Evolutionary conservation across 2,329 filamentous ascomycete genomes (phyloP).

Genomic region (Endoconidiophora polonica): DNA sequence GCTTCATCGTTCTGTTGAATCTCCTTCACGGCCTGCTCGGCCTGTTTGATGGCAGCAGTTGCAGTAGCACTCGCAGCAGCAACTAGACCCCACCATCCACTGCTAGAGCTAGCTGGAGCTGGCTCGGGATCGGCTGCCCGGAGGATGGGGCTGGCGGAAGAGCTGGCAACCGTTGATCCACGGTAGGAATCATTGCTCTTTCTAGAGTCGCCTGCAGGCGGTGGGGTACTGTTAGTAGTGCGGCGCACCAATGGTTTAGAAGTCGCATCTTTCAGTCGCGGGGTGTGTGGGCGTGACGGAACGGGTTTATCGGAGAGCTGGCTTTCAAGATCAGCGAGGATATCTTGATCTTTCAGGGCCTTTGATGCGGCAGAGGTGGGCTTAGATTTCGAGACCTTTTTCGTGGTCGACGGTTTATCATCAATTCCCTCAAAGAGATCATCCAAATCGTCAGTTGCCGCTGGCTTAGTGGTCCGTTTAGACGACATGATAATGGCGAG

Average conservation of each 20-base stretch:
- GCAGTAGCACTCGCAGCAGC: conserved; percentile 42
- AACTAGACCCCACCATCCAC: conserved; percentile 79
- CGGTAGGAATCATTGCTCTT: conserved; percentile 66
- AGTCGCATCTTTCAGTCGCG: conserved; percentile 44
- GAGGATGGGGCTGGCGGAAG: conserved; percentile 39
- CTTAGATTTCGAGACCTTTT: conserved; percentile 31
- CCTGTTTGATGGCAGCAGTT: conserved; percentile 58
- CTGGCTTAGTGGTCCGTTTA: conserved; percentile 37
- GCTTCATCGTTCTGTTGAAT: conserved; percentile 94
- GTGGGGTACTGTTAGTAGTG: conserved; percentile 16
- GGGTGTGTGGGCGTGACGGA: conserved; percentile 66
- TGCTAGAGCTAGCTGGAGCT: conserved; percentile 40
- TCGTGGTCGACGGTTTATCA: conserved; percentile 29
- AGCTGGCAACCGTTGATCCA: conserved; percentile 48
- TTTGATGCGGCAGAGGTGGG: conserved; percentile 33
- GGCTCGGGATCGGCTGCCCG: not conserved
- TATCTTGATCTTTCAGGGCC: conserved; percentile 45
- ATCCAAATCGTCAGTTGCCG: conserved; percentile 39
- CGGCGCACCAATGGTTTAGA: conserved; percentile 51
- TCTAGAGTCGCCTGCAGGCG: conserved; percentile 27
- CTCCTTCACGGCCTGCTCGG: conserved; percentile 83
- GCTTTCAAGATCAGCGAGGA: conserved; percentile 69
- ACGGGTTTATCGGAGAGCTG: conserved; percentile 54
- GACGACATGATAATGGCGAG: conserved; percentile 17
- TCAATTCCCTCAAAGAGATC: conserved; percentile 49